Percentiles rank a stretch among this genome's conserved stretches.
Conservation (phyloP, 1,284 basidiomycete species). For the Anthracocystis walkeri region DNA sequence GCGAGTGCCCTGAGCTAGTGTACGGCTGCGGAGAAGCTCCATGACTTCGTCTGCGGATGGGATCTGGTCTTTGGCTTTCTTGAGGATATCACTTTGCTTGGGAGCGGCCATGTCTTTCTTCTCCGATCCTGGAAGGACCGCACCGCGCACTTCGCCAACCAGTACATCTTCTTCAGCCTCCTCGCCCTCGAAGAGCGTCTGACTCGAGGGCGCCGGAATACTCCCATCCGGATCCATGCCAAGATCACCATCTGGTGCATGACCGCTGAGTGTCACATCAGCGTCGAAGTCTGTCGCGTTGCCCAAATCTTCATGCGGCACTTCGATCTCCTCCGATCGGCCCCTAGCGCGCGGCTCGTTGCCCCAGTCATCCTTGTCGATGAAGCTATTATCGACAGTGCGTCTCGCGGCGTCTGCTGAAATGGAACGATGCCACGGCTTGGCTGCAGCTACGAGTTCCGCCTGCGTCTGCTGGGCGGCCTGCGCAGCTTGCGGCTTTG, state of each 20-base stretch:
- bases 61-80: conserved; percentile 9
- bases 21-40: conserved; percentile 38
- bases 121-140: background rate
- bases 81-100: background rate
- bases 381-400: background rate
- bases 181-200: conserved; percentile 40
- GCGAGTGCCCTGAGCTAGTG: conserved; percentile 24
- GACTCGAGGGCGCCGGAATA: conserved; percentile 34
- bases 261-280: conserved; percentile 35
- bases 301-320: background rate
- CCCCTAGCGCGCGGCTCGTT: conserved; percentile 5
- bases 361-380: background rate
- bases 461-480: conserved; percentile 21
- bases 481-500: conserved; percentile 4
- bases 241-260: background rate
- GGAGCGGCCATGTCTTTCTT: background rate
- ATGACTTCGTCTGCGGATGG: conserved; percentile 44
- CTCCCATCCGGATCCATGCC: conserved; percentile 5
- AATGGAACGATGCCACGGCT: conserved; percentile 49
- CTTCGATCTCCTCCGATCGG: conserved; percentile 23
- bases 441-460: conserved; percentile 35
- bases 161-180: conserved; percentile 8
- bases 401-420: conserved; percentile 35
- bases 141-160: conserved; percentile 11
- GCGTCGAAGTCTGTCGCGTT: conserved; percentile 14